Evolutionary conservation across 1,139 yeast genomes (phyloP).

Genomic region (Yamadazyma sp.): DNA sequence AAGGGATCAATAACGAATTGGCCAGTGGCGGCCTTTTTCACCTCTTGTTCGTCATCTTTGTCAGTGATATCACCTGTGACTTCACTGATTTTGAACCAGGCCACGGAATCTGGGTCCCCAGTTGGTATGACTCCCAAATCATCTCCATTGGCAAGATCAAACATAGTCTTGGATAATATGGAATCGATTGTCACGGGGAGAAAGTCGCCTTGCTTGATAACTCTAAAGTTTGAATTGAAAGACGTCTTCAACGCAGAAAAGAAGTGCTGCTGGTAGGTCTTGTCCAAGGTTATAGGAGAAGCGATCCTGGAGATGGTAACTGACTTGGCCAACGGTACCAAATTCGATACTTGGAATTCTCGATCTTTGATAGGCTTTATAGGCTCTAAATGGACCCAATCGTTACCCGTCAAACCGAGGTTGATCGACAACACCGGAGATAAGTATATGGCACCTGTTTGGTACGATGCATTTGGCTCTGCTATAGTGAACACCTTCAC

Average conservation of each 20-base stretch:
- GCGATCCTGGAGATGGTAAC: constrained; percentile 67
- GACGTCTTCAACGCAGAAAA: constrained; percentile 60
- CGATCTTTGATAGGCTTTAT: constrained; percentile 8
- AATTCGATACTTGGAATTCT: constrained; percentile 20
- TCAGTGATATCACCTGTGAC: constrained; percentile 29
- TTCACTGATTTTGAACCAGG: constrained; percentile 74
- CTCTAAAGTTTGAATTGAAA: constrained; percentile 59
- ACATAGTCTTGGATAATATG: constrained; percentile 59
- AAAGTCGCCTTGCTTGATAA: constrained; percentile 62
- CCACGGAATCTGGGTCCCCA: constrained; percentile 71
- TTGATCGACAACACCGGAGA: constrained; percentile 69
- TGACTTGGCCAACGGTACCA: constrained; percentile 40
- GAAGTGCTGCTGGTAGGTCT: constrained; percentile 63
- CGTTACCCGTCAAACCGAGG: constrained; percentile 33
- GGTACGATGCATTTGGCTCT: constrained; percentile 56
- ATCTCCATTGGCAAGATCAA: constrained; percentile 34
- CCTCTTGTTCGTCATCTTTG: constrained; percentile 2
- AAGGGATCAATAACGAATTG: constrained; percentile 66
- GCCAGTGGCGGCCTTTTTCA: constrained; percentile 11
- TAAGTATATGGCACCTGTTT: constrained; percentile 43
- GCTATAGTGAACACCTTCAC: constrained; percentile 59
- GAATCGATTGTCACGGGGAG: constrained; percentile 82
- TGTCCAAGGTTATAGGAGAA: constrained; percentile 70
- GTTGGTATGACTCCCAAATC: constrained; percentile 48
- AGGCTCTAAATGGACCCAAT: constrained; percentile 31